Conservation (phyloP, 176 grass and related monocot genomes). For the Poa annua region DNA sequence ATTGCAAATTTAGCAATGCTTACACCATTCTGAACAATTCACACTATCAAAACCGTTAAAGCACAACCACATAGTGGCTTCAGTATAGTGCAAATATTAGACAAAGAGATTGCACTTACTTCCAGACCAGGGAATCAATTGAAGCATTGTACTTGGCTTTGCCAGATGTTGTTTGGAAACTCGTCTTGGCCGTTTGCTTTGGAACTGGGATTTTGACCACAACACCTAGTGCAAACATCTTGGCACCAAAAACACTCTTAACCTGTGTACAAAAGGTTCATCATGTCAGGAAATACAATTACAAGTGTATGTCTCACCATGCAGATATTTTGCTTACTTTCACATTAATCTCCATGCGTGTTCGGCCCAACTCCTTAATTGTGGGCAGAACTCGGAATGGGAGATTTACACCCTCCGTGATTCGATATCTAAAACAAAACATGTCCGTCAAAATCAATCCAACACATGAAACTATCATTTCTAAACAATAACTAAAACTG, state of each 20-base stretch:
- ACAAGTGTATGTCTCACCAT: neutral
- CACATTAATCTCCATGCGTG: conserved; percentile 96
- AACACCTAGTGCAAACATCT: conserved; percentile 99
- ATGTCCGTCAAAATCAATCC: conserved; percentile 39
- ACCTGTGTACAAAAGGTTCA: conserved; percentile 56
- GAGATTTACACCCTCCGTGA: conserved; percentile 97
- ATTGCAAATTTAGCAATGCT: neutral
- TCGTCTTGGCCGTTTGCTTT: conserved; percentile 98
- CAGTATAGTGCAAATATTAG: neutral
- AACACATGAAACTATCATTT: conserved; percentile 13
- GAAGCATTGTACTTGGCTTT: conserved; percentile 99
- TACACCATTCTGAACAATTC: neutral
- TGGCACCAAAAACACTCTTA: conserved; percentile 95
- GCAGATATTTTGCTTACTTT: conserved; percentile 69
- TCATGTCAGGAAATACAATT: conserved; percentile 40
- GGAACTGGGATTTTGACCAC: conserved; percentile 97
- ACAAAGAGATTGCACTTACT: conserved; percentile 65
- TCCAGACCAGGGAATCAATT: conserved; percentile 97
- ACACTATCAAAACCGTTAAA: neutral
- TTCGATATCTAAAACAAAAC: conserved; percentile 83
- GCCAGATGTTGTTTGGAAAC: conserved; percentile 96
- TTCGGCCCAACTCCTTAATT: conserved; percentile 98
- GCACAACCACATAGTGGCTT: neutral
- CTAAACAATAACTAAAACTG: conserved; percentile 4
- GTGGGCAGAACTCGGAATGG: conserved; percentile 96